A percentile compares a stretch with the other conserved stretches of the same genome.
These are phyloP conservation scores for Pisolithus thermaeus DNA, from an alignment of 1,284 basidiomycete genomes.

Conservation along the genomic window DNA sequence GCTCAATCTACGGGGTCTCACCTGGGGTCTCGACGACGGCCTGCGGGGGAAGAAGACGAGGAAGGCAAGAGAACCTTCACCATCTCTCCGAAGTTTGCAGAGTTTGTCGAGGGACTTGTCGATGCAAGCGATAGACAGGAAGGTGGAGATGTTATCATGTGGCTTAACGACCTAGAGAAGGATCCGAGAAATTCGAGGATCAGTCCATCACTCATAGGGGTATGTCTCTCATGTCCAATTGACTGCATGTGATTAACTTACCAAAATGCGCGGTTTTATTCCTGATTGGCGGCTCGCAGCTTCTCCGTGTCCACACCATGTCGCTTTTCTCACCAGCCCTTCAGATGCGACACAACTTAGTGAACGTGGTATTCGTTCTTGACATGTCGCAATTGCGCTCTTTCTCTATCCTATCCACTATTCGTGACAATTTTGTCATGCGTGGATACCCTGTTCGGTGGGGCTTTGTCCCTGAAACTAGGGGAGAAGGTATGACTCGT, in stretches of 20 bases:
- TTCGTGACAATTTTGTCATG: slow-evolving; percentile 64
- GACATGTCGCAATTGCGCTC: slow-evolving; percentile 66
- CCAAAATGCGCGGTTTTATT: slow-evolving; percentile 1
- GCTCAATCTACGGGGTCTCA: slow-evolving; percentile 3
- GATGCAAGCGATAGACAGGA: slow-evolving; percentile 87
- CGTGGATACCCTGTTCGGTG: slow-evolving; percentile 74
- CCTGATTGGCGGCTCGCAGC: slow-evolving; percentile 32
- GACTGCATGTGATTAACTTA: not conserved
- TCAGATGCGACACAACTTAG: slow-evolving; percentile 63
- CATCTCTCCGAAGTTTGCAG: slow-evolving; percentile 27
- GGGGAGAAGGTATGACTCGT: slow-evolving; percentile 46
- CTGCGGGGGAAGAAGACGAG: not conserved
- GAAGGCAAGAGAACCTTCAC: slow-evolving; percentile 13
- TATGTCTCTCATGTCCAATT: not conserved
- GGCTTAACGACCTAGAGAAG: slow-evolving; percentile 89
- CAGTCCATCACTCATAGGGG: slow-evolving; percentile 29
- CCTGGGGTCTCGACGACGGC: not conserved
- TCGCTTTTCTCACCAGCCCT: slow-evolving; percentile 70
- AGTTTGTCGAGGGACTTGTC: slow-evolving; percentile 69
- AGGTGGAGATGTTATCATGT: slow-evolving; percentile 69
- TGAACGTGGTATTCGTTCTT: slow-evolving; percentile 74
- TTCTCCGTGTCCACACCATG: slow-evolving; percentile 71
- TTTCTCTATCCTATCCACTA: slow-evolving; percentile 56
- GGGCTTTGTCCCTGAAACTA: slow-evolving; percentile 73
- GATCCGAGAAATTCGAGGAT: slow-evolving; percentile 64